Percentiles rank a stretch among this genome's conserved stretches.
These are phyloP conservation scores for Daldinia sp. DNA, from an alignment of 2,329 filamentous ascomycete species.

Conservation along the genomic window DNA sequence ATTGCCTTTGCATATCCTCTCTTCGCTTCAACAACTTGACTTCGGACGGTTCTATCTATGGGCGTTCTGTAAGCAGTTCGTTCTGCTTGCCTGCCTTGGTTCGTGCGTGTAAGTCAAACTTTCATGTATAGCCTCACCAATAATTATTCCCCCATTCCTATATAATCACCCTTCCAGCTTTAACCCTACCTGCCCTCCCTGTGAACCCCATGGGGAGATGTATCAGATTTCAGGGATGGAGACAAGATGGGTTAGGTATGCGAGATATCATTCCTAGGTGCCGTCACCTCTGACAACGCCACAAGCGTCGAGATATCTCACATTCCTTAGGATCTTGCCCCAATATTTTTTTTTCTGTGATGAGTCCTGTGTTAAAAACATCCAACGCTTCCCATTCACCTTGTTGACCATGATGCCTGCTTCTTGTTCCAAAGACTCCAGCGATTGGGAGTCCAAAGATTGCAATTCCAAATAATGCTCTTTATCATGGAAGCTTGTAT, in stretches of 20 bases:
- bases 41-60: constrained; percentile 26
- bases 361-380: constrained; percentile 44
- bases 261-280: constrained; percentile 46
- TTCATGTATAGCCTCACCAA: constrained; percentile 4
- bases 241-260: constrained; percentile 38
- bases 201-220: constrained; percentile 41
- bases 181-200: background rate
- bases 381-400: constrained; percentile 31
- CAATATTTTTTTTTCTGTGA: constrained; percentile 15
- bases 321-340: constrained; percentile 41
- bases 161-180: constrained; percentile 17
- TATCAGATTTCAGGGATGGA: constrained; percentile 20
- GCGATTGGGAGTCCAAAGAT: constrained; percentile 5
- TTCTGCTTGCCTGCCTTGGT: constrained; percentile 11
- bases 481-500: constrained; percentile 48
- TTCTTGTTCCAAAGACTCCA: constrained; percentile 2
- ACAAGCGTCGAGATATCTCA: constrained; percentile 43
- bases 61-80: constrained; percentile 20
- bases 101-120: constrained; percentile 35
- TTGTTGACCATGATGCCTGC: background rate
- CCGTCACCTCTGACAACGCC: constrained; percentile 51
- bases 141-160: background rate
- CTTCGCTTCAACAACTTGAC: constrained; percentile 35
- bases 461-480: constrained; percentile 12
- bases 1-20: constrained; percentile 54